Evolutionary conservation across 768 basidiomycete genomes (phyloP).

Genomic region (Lactarius tabidus): DNA sequence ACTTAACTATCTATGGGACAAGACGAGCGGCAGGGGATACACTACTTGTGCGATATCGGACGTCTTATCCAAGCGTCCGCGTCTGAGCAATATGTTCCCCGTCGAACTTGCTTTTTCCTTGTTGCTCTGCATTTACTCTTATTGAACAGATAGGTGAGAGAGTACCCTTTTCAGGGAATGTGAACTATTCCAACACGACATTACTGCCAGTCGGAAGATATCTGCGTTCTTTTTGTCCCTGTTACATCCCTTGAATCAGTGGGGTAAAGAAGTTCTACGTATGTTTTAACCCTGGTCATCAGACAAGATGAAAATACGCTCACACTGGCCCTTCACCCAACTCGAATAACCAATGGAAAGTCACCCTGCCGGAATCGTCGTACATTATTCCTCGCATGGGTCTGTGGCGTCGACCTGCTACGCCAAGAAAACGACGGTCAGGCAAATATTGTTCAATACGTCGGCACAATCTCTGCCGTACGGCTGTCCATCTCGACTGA

Average conservation of each 20-base stretch:
- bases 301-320: background rate
- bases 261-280: too few relatives aligned
- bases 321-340: too few relatives aligned
- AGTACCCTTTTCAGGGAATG: background rate
- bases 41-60: background rate
- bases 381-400: background rate
- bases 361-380: background rate
- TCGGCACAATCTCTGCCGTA: background rate
- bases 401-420: background rate
- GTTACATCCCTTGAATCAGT: background rate
- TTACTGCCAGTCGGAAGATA: background rate
- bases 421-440: background rate
- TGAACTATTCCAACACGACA: background rate
- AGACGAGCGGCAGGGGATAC: too few relatives aligned
- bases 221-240: background rate
- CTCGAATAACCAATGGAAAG: background rate
- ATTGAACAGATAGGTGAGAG: background rate
- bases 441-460: background rate
- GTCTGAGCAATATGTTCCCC: too few relatives aligned
- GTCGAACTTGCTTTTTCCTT: background rate
- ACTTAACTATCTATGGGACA: too few relatives aligned
- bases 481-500: background rate
- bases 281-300: background rate
- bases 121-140: background rate
- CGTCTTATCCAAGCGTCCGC: background rate